Conservation (phyloP, 129 eudicot species). For the Daucus carota region DH1_v3.0 NC_030381.2:51873001-51873500, state of each 20-base stretch:
- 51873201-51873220: not conserved
- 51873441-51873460: not conserved
- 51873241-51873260: no score
- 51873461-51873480: not conserved
- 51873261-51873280: not conserved
- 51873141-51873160: not conserved
- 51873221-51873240: not conserved
- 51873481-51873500: not conserved
- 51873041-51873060: no score
- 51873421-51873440: not conserved
- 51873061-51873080: no score
- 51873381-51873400: conserved; percentile 1
- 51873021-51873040: no score
- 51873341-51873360: not conserved
- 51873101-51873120: no score
- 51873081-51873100: no score
- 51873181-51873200: not conserved
- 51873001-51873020: no score
- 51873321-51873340: conserved; percentile 5
- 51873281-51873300: conserved; percentile 3
- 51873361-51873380: no score
- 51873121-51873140: not conserved
- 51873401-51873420: not conserved
- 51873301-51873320: conserved; percentile 1
- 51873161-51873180: not conserved